Percentiles rank a stretch among this genome's conserved stretches.
phyloP scores from a whole-genome alignment of 108 stramenopile species.

The Craspedostauros australis region DNA sequence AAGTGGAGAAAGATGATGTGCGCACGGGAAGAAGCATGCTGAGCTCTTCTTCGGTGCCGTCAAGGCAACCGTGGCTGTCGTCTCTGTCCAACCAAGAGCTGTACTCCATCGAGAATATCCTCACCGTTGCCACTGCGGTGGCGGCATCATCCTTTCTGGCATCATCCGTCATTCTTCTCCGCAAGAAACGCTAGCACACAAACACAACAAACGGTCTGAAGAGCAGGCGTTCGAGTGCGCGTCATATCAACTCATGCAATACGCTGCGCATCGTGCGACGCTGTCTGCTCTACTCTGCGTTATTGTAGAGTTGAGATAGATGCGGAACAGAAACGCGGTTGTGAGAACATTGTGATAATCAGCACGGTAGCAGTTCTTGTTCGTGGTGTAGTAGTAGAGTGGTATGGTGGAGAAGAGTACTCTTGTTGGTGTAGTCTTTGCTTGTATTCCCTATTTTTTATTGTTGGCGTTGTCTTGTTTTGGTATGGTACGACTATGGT shows the following conservation, averaged over 20 bases:
- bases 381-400: too few relatives aligned
- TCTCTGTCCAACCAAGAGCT: slow-evolving; percentile 14
- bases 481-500: too few relatives aligned
- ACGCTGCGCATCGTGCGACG: not conserved
- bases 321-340: not conserved
- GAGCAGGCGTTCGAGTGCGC: slow-evolving; percentile 13
- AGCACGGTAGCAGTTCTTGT: too few relatives aligned
- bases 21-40: too few relatives aligned
- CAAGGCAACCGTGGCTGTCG: slow-evolving; percentile 11
- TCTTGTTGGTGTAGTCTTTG: too few relatives aligned
- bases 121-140: slow-evolving; percentile 46
- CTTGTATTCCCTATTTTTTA: too few relatives aligned
- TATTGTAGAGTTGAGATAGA: not conserved
- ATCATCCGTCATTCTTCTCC: slow-evolving; percentile 27
- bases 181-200: too few relatives aligned
- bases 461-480: too few relatives aligned
- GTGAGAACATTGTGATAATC: not conserved
- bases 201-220: too few relatives aligned
- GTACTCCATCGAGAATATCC: slow-evolving; percentile 27
- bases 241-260: not conserved
- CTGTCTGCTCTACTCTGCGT: not conserved
- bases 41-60: too few relatives aligned
- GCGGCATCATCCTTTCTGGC: slow-evolving; percentile 53
- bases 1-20: too few relatives aligned
- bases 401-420: too few relatives aligned